Base-by-base conservation (phyloP, 2,329 filamentous ascomycete species). In the Xylaria arbuscula region DNA sequence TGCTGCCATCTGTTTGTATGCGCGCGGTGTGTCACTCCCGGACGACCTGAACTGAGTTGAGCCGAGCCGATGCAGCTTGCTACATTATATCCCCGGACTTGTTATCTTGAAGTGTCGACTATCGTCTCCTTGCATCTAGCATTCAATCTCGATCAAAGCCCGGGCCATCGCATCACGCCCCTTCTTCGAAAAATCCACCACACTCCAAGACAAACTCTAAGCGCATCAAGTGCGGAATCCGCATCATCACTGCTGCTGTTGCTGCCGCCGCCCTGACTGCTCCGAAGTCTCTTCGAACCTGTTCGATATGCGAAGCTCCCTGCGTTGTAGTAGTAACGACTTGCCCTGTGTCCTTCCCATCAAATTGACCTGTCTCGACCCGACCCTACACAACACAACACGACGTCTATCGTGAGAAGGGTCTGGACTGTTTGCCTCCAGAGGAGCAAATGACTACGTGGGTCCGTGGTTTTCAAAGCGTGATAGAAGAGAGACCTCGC, bases 281-380 rank as follows among this genome's bases (percentile, higher is more conserved):
- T 38, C 40, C 19, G 15, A 55, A 42, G 19, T 19, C 45, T 36
- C 45, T 13, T 22, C 9, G 38, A 42, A 10, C 45, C 42, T 17
- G 19, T 65, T 70, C 62, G 68, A 68, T 22, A 68, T 68, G 65
- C 68, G 58, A 65, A 47, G 15, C 65, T 53, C 22, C 42, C 42
- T 57, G 40, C 34, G 24, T 36, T 15, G 24, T 28, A 45, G 55
- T 50, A 65, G 34, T 42, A 53, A 60, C 65, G 54, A 59, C 65
- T 55, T 53, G 36, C 45, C 50, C 48, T 57, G 47, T 51, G 11
- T 47, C 19, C 2, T 53, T 54, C 36, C 53, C 50, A 5, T n/a
- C 32, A 38, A 4, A 34, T n/a, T 40, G 48, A 47, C 65, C 54
- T 28, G 60, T 42, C 47, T 38, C 55, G 36, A 34, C 47, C 40